Evolutionary conservation across 306 rosid species (phyloP), one percentile per base, ranked within the genome.

Genomic region (Vigna radiata): DNA sequence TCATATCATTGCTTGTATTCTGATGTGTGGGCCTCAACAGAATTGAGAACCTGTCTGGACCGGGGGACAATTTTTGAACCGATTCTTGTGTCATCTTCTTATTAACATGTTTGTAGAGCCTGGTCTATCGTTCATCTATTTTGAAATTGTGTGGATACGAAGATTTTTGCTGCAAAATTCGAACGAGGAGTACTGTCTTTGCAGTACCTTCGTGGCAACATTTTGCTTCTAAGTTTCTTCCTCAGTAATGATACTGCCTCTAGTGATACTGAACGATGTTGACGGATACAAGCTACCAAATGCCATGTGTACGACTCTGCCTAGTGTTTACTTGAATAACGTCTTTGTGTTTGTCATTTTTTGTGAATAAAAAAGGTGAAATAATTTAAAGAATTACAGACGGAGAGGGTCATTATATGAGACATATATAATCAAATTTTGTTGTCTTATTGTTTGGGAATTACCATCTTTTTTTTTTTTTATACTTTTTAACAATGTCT

Each of bases 211-310:
- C 11, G 53, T 77, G 68, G 39, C 36, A 55, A 12, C 15, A 27
- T 46, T 29, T 65, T 49, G 55, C 41, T 63, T 36, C n/a, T 1
- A 41, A 31, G 56, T 58, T 70, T 70, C 77, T 12, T 70, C 41
- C 36, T 48, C 17, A 1, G 64, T 48, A 19, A 77, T 56, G 63
- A 16, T 37, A 48, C 55, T 49, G 56, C 47, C 23, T 17, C 31
- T 33, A 36, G 41, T 49, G 67, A 39, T 63, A 15, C 62, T 31
- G 37, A 49, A 75, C 8, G 43, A 63, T 50, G 79, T 47, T 49
- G 63, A 75, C 48, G 25, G 72, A 75, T 75, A 36, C 14, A 16
- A 33, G 27, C 72, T 76, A 19, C 64, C 25, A 47, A 21, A 7
- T 18, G 72, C 59, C 31, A 16, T 0, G 4, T 75, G 19, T 75